Evolutionary conservation across 306 rosid species (phyloP).

Genomic region (Prunus fruticosa): DNA sequence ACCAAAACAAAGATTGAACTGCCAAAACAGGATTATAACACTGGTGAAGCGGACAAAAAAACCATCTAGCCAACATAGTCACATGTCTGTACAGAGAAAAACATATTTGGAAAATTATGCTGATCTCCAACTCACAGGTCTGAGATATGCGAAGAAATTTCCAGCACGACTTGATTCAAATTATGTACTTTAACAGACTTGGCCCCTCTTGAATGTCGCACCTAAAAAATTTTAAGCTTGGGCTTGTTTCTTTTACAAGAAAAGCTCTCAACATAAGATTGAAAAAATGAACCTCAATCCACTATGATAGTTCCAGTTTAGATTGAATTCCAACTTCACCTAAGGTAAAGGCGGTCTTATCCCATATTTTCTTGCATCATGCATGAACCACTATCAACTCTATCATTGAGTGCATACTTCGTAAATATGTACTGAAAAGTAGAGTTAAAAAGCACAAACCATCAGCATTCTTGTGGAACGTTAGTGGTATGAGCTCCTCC

Average conservation of each 20-base stretch:
- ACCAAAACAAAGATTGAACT: neutral
- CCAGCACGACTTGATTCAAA: neutral
- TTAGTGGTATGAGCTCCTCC: conserved; percentile 75
- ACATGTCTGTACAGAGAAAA: neutral
- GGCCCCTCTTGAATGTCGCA: neutral
- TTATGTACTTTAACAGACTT: neutral
- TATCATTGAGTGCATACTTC: neutral
- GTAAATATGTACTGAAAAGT: neutral
- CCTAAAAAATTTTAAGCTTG: neutral
- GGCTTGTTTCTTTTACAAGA: neutral
- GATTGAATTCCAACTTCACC: neutral
- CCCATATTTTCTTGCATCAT: neutral
- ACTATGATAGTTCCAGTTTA: neutral
- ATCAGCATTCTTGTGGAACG: conserved; percentile 87
- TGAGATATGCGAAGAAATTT: neutral
- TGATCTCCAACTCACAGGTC: neutral
- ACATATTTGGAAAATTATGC: neutral
- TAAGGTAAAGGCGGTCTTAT: neutral
- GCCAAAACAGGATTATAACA: neutral
- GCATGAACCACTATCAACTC: neutral
- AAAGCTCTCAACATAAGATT: neutral
- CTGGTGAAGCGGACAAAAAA: neutral
- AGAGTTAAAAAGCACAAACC: conserved; percentile 39
- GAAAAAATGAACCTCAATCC: neutral
- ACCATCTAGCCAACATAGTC: neutral